Evolutionary conservation across 192 early-diverging fungal species (phyloP).

Genomic region (Coemansia sp.): DNA sequence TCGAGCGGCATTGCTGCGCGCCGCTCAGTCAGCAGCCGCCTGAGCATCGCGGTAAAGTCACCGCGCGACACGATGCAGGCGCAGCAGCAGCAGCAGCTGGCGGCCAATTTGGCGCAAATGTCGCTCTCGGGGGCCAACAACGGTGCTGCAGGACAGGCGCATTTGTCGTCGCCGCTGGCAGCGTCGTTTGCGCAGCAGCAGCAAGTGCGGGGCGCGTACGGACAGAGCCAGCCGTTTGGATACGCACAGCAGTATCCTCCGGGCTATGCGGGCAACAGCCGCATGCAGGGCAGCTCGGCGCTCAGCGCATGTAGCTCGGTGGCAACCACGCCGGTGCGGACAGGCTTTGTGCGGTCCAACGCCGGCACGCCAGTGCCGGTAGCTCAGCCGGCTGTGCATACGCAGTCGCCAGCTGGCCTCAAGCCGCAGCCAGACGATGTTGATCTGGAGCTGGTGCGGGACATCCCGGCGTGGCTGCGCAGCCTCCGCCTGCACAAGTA

Average conservation of each 20-base stretch:
- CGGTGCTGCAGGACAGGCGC: not conserved
- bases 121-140: conserved; percentile 8
- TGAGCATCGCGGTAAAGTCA: conserved; percentile 50
- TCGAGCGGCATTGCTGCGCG: conserved; percentile 47
- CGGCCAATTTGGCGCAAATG: conserved; percentile 38
- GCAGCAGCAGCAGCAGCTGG: conserved; percentile 45
- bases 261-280: conserved; percentile 5
- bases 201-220: conserved; percentile 15
- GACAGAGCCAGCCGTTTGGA: conserved; percentile 1
- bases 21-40: conserved; percentile 43
- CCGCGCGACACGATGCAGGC: conserved; percentile 50
- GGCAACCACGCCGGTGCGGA: conserved; percentile 24
- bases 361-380: not conserved
- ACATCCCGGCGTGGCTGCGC: conserved; percentile 92
- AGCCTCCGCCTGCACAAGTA: conserved; percentile 96
- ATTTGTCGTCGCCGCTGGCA: conserved; percentile 15
- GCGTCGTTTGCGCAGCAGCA: conserved; percentile 27
- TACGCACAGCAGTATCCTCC: conserved; percentile 10
- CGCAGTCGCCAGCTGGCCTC: not conserved
- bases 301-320: conserved; percentile 12
- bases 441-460: conserved; percentile 54
- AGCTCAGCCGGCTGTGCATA: not conserved
- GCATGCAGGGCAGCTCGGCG: conserved; percentile 2
- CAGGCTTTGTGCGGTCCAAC: not conserved
- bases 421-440: conserved; percentile 25